phyloP scores from a whole-genome alignment of 2,329 filamentous ascomycete genomes.

The Hymenoscyphus linearis region DNA sequence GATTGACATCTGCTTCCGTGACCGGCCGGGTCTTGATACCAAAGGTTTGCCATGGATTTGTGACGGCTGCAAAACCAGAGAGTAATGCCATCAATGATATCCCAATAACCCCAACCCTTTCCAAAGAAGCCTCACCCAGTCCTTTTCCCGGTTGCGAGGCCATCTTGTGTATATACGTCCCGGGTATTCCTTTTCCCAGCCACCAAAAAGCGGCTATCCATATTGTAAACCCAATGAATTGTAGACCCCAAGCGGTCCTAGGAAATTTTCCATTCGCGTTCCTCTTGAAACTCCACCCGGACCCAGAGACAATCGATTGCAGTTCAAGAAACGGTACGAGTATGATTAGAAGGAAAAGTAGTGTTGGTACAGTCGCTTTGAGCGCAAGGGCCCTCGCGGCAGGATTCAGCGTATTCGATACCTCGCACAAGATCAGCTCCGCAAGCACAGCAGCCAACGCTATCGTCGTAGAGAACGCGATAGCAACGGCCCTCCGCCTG shows the following conservation, averaged over 20 bases:
- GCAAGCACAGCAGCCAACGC: slow-evolving; percentile 72
- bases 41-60: slow-evolving; percentile 80
- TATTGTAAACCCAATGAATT: slow-evolving; percentile 53
- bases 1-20: slow-evolving; percentile 66
- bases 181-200: slow-evolving; percentile 59
- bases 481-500: slow-evolving; percentile 48
- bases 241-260: slow-evolving; percentile 58
- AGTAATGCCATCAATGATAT: slow-evolving; percentile 81
- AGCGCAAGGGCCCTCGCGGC: slow-evolving; percentile 63
- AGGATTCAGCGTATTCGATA: slow-evolving; percentile 68
- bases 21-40: slow-evolving; percentile 58
- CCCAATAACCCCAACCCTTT: slow-evolving; percentile 76
- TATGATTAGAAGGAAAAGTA: slow-evolving; percentile 68
- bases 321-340: slow-evolving; percentile 77
- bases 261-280: slow-evolving; percentile 51
- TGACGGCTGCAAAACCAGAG: slow-evolving; percentile 87
- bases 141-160: slow-evolving; percentile 35
- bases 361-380: slow-evolving; percentile 60
- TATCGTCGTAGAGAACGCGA: slow-evolving; percentile 71
- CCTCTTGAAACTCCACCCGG: slow-evolving; percentile 58
- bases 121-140: slow-evolving; percentile 47
- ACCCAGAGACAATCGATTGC: slow-evolving; percentile 45
- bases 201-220: slow-evolving; percentile 79
- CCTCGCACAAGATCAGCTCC: slow-evolving; percentile 78
- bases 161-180: slow-evolving; percentile 43